phyloP scores from a whole-genome alignment of 495 filamentous ascomycete species.

The Talaromyces borbonicus region DNA sequence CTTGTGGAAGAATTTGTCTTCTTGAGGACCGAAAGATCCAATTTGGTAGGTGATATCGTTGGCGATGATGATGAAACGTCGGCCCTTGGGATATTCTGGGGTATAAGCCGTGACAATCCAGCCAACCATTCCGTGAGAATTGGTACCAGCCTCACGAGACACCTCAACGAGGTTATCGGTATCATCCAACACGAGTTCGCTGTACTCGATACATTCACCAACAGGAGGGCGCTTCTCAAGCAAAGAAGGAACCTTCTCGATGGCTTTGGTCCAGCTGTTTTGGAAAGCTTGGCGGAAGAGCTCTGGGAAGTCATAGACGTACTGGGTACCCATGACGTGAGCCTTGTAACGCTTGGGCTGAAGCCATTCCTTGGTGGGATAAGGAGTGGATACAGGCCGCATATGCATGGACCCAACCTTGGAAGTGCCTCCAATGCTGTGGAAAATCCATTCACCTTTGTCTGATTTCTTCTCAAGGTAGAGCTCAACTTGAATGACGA shows the following conservation, averaged over 20 bases:
- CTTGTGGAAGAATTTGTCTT: constrained; percentile 98
- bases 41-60: constrained; percentile 99
- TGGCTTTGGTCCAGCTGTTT: constrained; percentile 77
- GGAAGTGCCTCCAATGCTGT: constrained; percentile 88
- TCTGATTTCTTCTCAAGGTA: constrained; percentile 97
- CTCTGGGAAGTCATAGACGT: constrained; percentile 99
- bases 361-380: constrained; percentile 96
- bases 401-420: constrained; percentile 96
- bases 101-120: constrained; percentile 96
- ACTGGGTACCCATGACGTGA: constrained; percentile 97
- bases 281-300: constrained; percentile 97
- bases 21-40: constrained; percentile 89
- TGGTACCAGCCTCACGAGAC: constrained; percentile 85
- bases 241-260: constrained; percentile 59
- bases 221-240: constrained; percentile 70
- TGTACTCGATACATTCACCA: constrained; percentile 93
- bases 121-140: constrained; percentile 95
- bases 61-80: constrained; percentile 90
- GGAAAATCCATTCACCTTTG: constrained; percentile 94
- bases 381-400: constrained; percentile 79
- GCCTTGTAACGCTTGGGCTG: constrained; percentile 99
- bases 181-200: constrained; percentile 88
- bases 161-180: constrained; percentile 87
- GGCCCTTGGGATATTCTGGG: constrained; percentile 89
- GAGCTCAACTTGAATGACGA: constrained; percentile 94